Conservation (phyloP, 495 filamentous ascomycete species). For the Rostrohypoxylon terebratum region DNA sequence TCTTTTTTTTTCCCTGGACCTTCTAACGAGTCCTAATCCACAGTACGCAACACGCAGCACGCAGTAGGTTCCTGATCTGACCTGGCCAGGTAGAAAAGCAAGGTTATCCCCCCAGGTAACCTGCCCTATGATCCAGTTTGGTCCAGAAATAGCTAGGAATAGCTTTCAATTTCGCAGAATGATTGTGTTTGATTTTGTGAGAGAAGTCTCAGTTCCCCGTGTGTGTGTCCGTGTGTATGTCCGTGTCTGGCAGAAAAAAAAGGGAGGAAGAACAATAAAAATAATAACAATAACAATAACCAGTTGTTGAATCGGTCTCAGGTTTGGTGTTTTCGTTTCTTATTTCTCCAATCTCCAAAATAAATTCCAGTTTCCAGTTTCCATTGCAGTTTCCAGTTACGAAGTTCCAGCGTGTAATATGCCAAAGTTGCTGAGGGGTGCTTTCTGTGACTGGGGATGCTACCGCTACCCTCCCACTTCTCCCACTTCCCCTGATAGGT, state of each 20-base stretch:
- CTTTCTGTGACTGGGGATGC: not conserved
- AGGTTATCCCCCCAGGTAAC: not conserved
- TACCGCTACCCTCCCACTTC: constrained; percentile 35
- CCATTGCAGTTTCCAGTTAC: too few relatives aligned
- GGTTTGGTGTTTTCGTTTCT: not conserved
- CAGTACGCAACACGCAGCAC: not conserved
- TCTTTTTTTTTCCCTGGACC: not conserved
- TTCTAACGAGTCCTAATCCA: constrained; percentile 2
- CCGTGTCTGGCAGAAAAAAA: not conserved
- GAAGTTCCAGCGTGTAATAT: not conserved
- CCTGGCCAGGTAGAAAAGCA: not conserved
- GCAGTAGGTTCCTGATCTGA: constrained; percentile 13
- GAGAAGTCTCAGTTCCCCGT: not conserved
- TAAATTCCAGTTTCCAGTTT: too few relatives aligned
- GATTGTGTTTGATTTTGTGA: not conserved
- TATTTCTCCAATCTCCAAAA: constrained; percentile 5
- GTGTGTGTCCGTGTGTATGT: not conserved
- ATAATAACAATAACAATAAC: constrained; percentile 5
- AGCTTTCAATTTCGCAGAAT: not conserved
- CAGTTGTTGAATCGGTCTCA: constrained; percentile 1
- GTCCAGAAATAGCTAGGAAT: not conserved
- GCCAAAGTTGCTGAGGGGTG: constrained; percentile 37
- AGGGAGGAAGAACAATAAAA: not conserved
- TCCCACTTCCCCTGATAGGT: constrained; percentile 33
- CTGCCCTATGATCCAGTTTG: not conserved